phyloP scores from a whole-genome alignment of 2,329 filamentous ascomycete genomes.

The Cryoendolithus antarcticus region DNA sequence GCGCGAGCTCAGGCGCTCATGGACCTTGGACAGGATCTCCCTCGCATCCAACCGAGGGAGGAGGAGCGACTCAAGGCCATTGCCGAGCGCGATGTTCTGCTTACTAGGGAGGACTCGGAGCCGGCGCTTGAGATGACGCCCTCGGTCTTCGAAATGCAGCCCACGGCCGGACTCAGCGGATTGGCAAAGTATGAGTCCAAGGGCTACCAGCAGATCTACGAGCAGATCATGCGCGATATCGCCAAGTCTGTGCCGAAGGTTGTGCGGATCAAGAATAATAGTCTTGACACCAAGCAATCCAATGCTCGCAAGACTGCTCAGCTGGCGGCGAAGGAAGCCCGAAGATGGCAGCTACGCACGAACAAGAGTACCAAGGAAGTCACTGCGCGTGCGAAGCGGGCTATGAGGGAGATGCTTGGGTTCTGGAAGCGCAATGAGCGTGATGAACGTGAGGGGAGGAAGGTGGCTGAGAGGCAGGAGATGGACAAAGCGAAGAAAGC shows the following conservation, averaged over 20 bases:
- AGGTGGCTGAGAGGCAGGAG: conserved; percentile 89
- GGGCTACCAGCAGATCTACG: conserved; percentile 91
- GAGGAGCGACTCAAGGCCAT: conserved; percentile 29
- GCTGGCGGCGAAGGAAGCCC: conserved; percentile 90
- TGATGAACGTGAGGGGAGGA: conserved; percentile 87
- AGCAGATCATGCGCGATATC: conserved; percentile 93
- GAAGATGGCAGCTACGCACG: conserved; percentile 90
- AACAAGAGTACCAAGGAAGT: conserved; percentile 99
- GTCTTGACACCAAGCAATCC: conserved; percentile 75
- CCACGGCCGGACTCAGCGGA: conserved; percentile 19
- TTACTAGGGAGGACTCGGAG: conserved; percentile 28
- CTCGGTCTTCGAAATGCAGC: conserved; percentile 16
- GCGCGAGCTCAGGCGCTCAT: conserved; percentile 77
- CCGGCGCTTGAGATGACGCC: conserved; percentile 47
- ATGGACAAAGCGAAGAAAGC: conserved; percentile 93
- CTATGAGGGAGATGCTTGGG: conserved; percentile 98
- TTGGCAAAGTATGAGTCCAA: conserved; percentile 25
- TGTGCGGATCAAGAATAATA: conserved; percentile 74
- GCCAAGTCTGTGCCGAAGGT: conserved; percentile 89
- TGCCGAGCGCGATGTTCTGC: conserved; percentile 10
- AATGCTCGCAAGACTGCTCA: conserved; percentile 97
- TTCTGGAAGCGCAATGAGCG: conserved; percentile 99
- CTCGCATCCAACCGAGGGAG: conserved; percentile 47
- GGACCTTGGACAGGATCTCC: conserved; percentile 64
- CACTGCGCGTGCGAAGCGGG: conserved; percentile 89